phyloP scores from a whole-genome alignment of 306 rosid species.

The Cucurbita argyrosperma region DNA sequence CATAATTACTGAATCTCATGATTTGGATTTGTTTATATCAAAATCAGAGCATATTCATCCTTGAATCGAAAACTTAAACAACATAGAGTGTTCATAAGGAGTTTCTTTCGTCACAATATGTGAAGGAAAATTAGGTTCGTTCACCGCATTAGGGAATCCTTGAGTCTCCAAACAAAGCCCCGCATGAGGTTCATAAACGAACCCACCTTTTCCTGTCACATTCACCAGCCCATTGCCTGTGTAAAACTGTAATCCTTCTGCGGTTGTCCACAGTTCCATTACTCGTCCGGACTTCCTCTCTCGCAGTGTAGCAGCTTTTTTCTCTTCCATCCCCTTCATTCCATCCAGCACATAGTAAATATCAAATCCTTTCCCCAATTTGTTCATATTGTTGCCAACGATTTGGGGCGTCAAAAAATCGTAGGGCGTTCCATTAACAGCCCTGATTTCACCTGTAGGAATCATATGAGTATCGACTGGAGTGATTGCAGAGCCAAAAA shows the following conservation, averaged over 20 bases:
- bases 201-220: constrained; percentile 9
- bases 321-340: background rate
- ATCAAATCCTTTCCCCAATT: background rate
- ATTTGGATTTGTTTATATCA: no score
- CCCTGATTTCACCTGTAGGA: background rate
- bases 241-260: constrained; percentile 3
- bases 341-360: constrained; percentile 2
- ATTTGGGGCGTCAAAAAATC: constrained; percentile 1
- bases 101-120: constrained; percentile 4
- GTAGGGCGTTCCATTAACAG: background rate
- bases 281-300: background rate
- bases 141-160: constrained; percentile 11
- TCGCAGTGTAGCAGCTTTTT: background rate
- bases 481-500: background rate
- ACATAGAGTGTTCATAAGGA: constrained; percentile 3
- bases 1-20: no score
- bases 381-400: background rate
- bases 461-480: background rate
- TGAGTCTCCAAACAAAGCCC: constrained; percentile 13
- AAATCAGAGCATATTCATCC: background rate
- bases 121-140: constrained; percentile 9
- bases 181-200: background rate
- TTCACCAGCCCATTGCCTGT: background rate
- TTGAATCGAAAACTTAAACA: background rate
- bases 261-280: constrained; percentile 9